These are phyloP conservation scores for Alternaria incomplexa DNA, from an alignment of 2,329 filamentous ascomycete genomes.

Conservation along the genomic window DNA sequence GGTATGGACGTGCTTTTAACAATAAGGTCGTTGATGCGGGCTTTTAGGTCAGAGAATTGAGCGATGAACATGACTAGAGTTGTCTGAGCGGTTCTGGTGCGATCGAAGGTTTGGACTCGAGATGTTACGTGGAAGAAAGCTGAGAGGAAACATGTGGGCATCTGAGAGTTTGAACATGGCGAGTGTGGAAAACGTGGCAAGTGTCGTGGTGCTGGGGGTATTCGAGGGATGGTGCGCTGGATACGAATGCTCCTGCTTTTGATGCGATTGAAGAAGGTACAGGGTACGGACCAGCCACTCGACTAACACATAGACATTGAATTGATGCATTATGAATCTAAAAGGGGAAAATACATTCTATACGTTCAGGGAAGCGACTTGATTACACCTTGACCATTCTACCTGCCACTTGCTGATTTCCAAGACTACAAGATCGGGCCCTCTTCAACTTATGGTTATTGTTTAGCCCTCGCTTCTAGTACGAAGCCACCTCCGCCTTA, in stretches of 20 bases:
- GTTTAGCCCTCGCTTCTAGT: neutral
- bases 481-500: neutral
- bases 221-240: neutral
- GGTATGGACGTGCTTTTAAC: neutral
- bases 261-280: neutral
- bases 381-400: neutral
- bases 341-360: neutral
- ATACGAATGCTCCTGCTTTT: neutral
- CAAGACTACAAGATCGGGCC: neutral
- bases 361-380: neutral
- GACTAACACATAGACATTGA: neutral
- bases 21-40: neutral
- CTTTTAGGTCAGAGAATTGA: neutral
- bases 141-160: neutral
- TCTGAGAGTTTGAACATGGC: neutral
- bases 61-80: neutral
- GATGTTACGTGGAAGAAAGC: neutral
- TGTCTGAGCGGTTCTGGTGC: neutral
- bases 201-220: neutral
- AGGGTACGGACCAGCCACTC: neutral
- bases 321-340: neutral
- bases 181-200: neutral
- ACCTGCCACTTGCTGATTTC: neutral
- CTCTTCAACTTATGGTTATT: neutral
- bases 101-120: neutral